Conservation (phyloP, 495 filamentous ascomycete genomes). For the Trichoderma erinaceum region DNA sequence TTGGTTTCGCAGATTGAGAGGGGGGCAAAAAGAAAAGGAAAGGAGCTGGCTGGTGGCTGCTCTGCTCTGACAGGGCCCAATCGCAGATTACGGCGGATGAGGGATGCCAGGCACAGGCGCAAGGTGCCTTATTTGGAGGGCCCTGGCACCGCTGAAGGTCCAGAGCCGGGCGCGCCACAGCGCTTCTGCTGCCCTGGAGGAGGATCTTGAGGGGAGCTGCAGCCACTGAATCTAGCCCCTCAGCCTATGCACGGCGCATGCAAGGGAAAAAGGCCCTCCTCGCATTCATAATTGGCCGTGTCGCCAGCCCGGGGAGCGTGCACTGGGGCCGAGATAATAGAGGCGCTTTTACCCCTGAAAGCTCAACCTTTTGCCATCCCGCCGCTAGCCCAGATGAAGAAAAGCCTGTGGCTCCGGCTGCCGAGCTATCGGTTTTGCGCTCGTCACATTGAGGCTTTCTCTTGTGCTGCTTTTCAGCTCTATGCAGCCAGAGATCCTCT, state of each 20-base stretch:
- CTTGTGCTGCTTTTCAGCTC: not conserved
- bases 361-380: not conserved
- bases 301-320: not conserved
- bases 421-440: conserved; percentile 11
- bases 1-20: not conserved
- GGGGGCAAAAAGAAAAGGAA: not conserved
- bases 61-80: conserved; percentile 1
- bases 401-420: conserved; percentile 4
- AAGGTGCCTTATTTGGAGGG: not conserved
- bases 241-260: not conserved
- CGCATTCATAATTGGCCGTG: not conserved
- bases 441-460: not conserved
- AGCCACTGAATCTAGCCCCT: not conserved
- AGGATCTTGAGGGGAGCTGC: not conserved
- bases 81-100: conserved; percentile 10
- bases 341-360: conserved; percentile 9
- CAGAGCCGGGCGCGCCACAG: not conserved
- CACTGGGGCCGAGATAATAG: not conserved
- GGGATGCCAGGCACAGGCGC: conserved; percentile 8
- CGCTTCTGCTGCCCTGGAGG: not conserved
- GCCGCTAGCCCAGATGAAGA: not conserved
- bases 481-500: not conserved
- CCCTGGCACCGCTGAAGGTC: not conserved
- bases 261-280: not conserved
- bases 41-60: not conserved